Evolutionary conservation across 139 green algal species (phyloP).

Genomic region (Closterium sp.): DNA sequence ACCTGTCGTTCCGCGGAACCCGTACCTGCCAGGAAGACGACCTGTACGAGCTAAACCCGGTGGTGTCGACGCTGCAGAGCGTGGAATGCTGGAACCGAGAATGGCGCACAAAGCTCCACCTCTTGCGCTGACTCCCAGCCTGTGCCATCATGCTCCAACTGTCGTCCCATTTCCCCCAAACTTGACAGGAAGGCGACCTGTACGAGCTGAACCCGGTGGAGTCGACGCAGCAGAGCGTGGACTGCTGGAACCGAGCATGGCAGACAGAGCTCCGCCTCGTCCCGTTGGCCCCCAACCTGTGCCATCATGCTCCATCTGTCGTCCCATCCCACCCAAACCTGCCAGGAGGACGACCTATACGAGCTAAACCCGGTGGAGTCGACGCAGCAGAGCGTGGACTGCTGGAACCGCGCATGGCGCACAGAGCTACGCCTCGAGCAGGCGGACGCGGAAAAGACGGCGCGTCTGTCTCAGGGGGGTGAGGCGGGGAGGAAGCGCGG

Average conservation of each 20-base stretch:
- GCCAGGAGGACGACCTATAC: slow-evolving; percentile 20
- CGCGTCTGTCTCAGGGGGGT: not conserved
- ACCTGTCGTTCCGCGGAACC: too few species aligned
- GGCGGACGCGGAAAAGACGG: not conserved
- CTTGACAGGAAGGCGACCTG: not conserved
- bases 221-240: not conserved
- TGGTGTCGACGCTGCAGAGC: not conserved
- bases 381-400: not conserved
- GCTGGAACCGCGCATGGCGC: not conserved
- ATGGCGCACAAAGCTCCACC: too few species aligned
- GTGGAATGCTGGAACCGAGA: not conserved
- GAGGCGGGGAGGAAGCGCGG: slow-evolving; percentile 8
- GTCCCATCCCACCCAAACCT: not conserved
- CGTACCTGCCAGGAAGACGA: too few species aligned
- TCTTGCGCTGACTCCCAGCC: too few species aligned
- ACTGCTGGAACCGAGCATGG: not conserved
- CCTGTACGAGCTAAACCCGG: not conserved
- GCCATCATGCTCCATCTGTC: too few species aligned
- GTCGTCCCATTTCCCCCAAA: not conserved
- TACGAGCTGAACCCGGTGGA: not conserved
- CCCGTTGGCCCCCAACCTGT: too few species aligned
- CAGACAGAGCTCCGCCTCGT: not conserved
- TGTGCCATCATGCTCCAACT: too few species aligned
- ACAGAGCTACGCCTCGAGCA: not conserved
- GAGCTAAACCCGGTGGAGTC: slow-evolving; percentile 17